phyloP scores from a whole-genome alignment of 108 stramenopile species.

The Cylindrotheca fusiformis region DNA sequence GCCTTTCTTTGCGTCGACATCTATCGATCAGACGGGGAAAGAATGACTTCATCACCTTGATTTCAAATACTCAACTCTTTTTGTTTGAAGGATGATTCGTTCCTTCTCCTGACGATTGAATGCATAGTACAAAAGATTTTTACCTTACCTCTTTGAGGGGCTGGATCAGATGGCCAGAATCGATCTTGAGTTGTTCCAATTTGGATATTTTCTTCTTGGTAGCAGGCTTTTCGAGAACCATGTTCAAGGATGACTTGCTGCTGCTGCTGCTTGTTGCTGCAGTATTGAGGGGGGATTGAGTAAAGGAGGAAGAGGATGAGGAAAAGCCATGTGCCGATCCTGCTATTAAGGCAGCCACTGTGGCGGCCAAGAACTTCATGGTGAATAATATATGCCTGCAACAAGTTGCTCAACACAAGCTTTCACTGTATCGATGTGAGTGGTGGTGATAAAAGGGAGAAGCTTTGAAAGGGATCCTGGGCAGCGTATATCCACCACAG shows the following conservation, averaged over 20 bases:
- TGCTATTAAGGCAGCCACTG: conserved; percentile 18
- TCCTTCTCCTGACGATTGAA: not conserved
- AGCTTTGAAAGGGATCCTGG: too few relatives aligned
- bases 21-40: conserved; percentile 92
- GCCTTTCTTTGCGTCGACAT: conserved; percentile 81
- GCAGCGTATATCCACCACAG: too few relatives aligned
- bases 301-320: not conserved
- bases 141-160: conserved; percentile 67
- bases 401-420: too few relatives aligned
- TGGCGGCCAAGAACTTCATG: conserved; percentile 23
- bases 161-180: conserved; percentile 61
- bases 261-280: not conserved
- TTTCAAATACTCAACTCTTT: not conserved
- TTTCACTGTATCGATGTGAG: too few relatives aligned
- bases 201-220: conserved; percentile 68
- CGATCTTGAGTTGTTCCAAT: conserved; percentile 71
- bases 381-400: too few relatives aligned
- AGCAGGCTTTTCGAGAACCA: conserved; percentile 70
- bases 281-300: not conserved
- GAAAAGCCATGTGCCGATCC: conserved; percentile 1
- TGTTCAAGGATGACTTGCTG: conserved; percentile 25
- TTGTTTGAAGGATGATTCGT: not conserved
- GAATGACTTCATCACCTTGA: conserved; percentile 85
- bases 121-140: not conserved
- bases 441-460: too few relatives aligned